Conservation (phyloP, 495 filamentous ascomycete species). For the Penicillium egyptiacum region DNA sequence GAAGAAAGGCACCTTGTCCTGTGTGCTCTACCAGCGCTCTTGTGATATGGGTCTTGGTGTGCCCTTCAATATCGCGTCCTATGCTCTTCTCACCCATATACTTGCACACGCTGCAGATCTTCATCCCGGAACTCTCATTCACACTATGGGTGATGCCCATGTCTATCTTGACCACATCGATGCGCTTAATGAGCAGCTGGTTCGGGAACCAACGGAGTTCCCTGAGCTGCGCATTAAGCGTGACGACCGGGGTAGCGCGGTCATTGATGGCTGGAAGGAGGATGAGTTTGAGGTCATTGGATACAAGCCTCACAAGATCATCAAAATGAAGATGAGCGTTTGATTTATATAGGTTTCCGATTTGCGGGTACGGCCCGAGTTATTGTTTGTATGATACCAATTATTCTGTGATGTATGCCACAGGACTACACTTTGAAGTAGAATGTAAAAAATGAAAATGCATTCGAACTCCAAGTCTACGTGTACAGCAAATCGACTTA, state of each 20-base stretch:
- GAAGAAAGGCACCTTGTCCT: constrained; percentile 67
- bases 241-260: constrained; percentile 58
- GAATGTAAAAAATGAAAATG: background rate
- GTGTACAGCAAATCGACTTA: background rate
- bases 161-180: constrained; percentile 93
- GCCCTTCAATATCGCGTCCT: constrained; percentile 95
- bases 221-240: constrained; percentile 70
- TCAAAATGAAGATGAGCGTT: constrained; percentile 98
- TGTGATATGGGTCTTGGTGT: constrained; percentile 98
- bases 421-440: background rate
- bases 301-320: constrained; percentile 85
- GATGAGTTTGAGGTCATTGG: constrained; percentile 88
- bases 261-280: constrained; percentile 75
- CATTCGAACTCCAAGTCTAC: background rate
- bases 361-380: constrained; percentile 7
- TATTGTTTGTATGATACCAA: constrained; percentile 25
- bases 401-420: constrained; percentile 4
- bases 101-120: constrained; percentile 82
- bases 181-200: constrained; percentile 75
- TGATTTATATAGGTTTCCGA: constrained; percentile 35
- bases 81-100: constrained; percentile 92
- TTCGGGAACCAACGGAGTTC: constrained; percentile 76
- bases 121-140: constrained; percentile 78
- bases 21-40: constrained; percentile 87
- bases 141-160: constrained; percentile 96